Conservation (phyloP, 2,329 filamentous ascomycete genomes). For the Clonostachys byssicola region DNA sequence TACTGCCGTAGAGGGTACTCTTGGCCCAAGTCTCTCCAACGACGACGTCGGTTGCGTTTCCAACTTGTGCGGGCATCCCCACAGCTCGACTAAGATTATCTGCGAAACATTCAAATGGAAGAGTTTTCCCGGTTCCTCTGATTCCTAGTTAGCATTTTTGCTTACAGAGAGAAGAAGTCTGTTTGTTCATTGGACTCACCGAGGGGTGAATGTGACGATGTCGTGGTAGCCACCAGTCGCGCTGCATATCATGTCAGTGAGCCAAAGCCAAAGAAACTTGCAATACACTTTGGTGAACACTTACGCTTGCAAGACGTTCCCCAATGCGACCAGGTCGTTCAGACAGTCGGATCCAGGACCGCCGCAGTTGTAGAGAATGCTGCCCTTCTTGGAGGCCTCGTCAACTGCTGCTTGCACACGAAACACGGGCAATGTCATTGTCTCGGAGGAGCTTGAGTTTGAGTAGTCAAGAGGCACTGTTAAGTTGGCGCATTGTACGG, state of each 20-base stretch:
- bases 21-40: constrained; percentile 14
- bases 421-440: too few species aligned
- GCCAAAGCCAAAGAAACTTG: neutral
- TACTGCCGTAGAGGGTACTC: constrained; percentile 7
- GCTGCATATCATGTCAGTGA: constrained; percentile 1
- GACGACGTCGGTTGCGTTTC: constrained; percentile 10
- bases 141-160: neutral
- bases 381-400: constrained; percentile 22
- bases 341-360: constrained; percentile 18
- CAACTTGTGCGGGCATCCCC: constrained; percentile 1
- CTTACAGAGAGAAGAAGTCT: neutral
- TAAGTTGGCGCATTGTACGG: too few species aligned
- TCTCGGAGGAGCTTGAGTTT: too few species aligned
- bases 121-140: constrained; percentile 17
- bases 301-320: neutral
- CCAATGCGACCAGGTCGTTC: neutral
- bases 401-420: constrained; percentile 16
- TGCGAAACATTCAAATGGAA: constrained; percentile 15
- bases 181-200: constrained; percentile 7
- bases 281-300: neutral
- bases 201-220: constrained; percentile 16
- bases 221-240: constrained; percentile 15
- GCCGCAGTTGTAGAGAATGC: constrained; percentile 31
- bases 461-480: too few species aligned
- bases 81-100: neutral